Base-by-base conservation (phyloP, 129 eudicot species). In the Pseudognaphalium luteoalbum region DNA sequence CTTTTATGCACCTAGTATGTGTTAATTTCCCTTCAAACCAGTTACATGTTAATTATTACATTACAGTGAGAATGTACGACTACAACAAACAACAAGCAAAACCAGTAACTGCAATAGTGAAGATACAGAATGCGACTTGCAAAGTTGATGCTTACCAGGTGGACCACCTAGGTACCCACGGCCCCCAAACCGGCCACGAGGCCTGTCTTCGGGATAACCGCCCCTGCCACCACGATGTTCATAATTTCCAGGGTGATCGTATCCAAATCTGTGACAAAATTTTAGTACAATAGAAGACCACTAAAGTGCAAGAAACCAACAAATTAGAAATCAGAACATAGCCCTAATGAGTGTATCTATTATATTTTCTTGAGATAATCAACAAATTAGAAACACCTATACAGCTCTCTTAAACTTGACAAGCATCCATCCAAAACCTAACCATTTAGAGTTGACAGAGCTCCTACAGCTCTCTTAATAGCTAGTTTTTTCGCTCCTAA, bases 121-220 rank as follows among this genome's bases (percentile, higher is more conserved):
- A 47, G 14, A 47, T 47, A 47, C 54, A 47, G 1, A 47, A 47
- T 47, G 54, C 5, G n/a, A 47, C 14, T 3, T 47, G 37, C 63
- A 73, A 72, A 63, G n/a, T 15, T n/a, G 69, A 73, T 57, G 70
- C 86, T 73, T 88, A 88, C 90, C 90, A 81, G 89, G 71, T 59
- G 83, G 83, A 79, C 91, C 94, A 78, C 97, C 86, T 78, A 83
- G 93, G 73, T 83, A 91, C 52, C 96, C 97, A 84, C 97, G 96
- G 1, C 94, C 98, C 68, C 71, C 83, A 75, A 74, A 80, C 78
- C 97, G 85, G 63, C 99, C 99, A 86, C 86, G 94, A 61, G 92
- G 84, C 85, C 97, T 95, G 72, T 95, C 99, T 83, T 87, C 94
- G 17, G 81, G 84, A 89, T 86, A 95, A 67, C 91, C 93, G 72